Conservation (phyloP, 2,329 filamentous ascomycete species). For the Fusarium buharicum region DNA sequence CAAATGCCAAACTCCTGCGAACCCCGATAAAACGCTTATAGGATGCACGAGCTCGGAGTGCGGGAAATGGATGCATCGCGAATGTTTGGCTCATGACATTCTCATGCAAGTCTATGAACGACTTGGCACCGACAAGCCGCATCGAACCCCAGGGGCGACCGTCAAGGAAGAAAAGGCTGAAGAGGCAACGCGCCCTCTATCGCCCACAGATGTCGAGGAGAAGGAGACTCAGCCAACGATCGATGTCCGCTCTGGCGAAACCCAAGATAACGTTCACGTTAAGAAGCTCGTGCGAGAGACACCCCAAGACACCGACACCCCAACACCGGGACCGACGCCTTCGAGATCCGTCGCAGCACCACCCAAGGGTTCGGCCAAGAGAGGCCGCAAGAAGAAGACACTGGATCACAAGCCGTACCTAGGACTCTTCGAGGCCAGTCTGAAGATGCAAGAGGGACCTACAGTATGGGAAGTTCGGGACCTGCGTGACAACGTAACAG, state of each 20-base stretch:
- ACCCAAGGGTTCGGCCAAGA: conserved; percentile 48
- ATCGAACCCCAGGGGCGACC: conserved; percentile 52
- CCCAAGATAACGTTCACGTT: conserved; percentile 53
- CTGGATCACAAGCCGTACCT: conserved; percentile 59
- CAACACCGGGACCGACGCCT: conserved; percentile 47
- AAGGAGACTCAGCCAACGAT: conserved; percentile 64
- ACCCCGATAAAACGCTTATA: conserved; percentile 69
- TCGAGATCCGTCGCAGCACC: conserved; percentile 37
- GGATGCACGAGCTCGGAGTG: conserved; percentile 66
- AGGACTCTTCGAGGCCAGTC: conserved; percentile 61
- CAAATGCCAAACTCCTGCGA: conserved; percentile 68
- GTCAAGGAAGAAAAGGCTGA: conserved; percentile 55
- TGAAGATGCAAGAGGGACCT: conserved; percentile 60
- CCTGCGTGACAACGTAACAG: conserved; percentile 58
- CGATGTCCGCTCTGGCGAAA: conserved; percentile 61
- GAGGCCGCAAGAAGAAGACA: conserved; percentile 54
- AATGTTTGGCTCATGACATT: conserved; percentile 68
- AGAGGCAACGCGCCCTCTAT: conserved; percentile 56
- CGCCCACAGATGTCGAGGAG: conserved; percentile 62
- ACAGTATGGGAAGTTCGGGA: conserved; percentile 64
- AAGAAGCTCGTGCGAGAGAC: conserved; percentile 50
- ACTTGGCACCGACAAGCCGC: conserved; percentile 63
- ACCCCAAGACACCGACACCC: conserved; percentile 47
- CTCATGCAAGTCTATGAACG: conserved; percentile 61
- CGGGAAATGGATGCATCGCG: conserved; percentile 70